Base-by-base conservation (phyloP, 495 filamentous ascomycete genomes). In the Cercophora newfieldiana region DNA sequence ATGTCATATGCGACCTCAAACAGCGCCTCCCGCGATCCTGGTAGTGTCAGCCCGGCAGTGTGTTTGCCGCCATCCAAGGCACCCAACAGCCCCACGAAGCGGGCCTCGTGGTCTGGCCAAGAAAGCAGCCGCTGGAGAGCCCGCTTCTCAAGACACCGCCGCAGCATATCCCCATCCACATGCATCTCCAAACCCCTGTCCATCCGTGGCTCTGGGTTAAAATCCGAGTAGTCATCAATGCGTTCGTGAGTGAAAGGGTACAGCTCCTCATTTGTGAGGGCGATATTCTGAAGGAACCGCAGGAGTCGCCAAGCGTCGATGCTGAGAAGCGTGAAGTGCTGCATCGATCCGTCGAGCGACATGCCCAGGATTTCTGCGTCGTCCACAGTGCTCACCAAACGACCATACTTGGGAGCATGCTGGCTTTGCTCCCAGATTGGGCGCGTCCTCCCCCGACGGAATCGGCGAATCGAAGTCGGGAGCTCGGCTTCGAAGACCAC, bases 141-240 rank as follows among this genome's bases (percentile, higher is more conserved):
- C 53, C 75, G 74, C 61, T 73, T 72, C n/a, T 87, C 75, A 3
- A 91, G 70, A 66, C 78, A 80, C 22, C 83, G 79, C 59, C 72
- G 74, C 48, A 93, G 73, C 19, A 91, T 81, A 66, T 91, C 88
- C 0, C 90, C 90, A 67, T 93, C 85, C 7, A 93, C 77, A 26
- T 91, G 88, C 82, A 84, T 87, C 49, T 80, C 78, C 24, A 71
- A 65, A 48, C 73, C 79, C 5, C 64, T 69, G 21, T 66, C 67
- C n/a, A 61, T 7, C 28, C 24, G 51, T 16, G 77, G 76, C 58
- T 80, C 77, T 0, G 66, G 63, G 10, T 73, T 67, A 37, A 55
- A 22, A 44, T 54, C n/a, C 7, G 1, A 21, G 21, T 29, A 48
- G 18, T 75, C 48, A 3, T 63, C 62, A 1, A 63, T 24, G 4